Conservation (phyloP, 2,329 filamentous ascomycete genomes). For the Verticillium zaregamsianum region DNA sequence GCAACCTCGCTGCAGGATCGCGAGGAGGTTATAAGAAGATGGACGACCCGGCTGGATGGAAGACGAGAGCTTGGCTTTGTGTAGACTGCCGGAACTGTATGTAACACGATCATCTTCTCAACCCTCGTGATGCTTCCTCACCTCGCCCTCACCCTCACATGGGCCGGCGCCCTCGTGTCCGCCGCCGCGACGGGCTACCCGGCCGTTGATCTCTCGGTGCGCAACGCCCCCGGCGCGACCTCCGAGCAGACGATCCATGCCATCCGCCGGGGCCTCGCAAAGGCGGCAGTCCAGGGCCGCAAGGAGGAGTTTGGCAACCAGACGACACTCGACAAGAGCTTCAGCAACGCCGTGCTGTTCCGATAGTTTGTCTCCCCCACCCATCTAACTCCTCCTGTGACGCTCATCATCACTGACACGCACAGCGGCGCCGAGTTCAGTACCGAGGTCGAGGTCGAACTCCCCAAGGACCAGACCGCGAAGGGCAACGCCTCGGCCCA, state of each 20-base stretch:
- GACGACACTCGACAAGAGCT: constrained; percentile 32
- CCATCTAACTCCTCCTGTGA: neutral
- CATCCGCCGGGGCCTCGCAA: constrained; percentile 3
- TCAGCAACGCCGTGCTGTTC: constrained; percentile 32
- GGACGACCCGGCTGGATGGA: neutral
- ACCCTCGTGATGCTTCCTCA: neutral
- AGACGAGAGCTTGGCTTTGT: no score
- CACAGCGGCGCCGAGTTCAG: neutral
- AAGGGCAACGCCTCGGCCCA: constrained; percentile 6
- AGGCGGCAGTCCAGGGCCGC: constrained; percentile 1
- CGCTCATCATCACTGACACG: no score
- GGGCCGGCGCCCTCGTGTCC: neutral
- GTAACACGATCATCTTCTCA: neutral
- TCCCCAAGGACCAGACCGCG: constrained; percentile 12
- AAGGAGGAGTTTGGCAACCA: constrained; percentile 17
- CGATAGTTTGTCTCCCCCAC: constrained; percentile 20
- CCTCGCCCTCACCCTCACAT: neutral
- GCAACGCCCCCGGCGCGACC: constrained; percentile 1
- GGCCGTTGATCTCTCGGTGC: constrained; percentile 3
- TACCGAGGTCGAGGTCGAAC: constrained; percentile 5
- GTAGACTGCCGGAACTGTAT: neutral
- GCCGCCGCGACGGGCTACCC: neutral
- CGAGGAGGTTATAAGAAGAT: neutral
- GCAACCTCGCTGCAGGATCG: neutral
- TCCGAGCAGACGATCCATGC: constrained; percentile 3